Evolutionary conservation across 208 protist genomes (phyloP), one percentile per base, ranked within the genome.

Genomic region (Phytomonas francai): DNA sequence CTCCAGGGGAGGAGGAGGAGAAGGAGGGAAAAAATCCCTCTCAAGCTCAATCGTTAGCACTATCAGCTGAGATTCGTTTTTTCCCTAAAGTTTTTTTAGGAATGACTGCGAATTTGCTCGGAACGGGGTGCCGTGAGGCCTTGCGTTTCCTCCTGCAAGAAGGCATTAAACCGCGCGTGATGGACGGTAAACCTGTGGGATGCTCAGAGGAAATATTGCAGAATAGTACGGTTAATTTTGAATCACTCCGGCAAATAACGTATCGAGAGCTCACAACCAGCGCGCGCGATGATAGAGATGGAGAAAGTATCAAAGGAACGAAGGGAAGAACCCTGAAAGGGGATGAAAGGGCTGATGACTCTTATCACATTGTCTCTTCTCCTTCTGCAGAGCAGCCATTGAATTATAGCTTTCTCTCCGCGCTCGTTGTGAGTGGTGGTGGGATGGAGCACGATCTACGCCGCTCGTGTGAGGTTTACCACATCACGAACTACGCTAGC

Each of bases 361-460:
- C 33, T 36, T 36, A 8, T 8, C 33, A 8, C 8, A 36, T 36
- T 3, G 33, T 11, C 33, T 36, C 33, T 36, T 36, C 33, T 36
- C 8, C 8, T 36, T 36, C 33, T 3, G 33, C 33, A 36, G 33
- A 36, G 33, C 33, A 36, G 33, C 33, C 33, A 8, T 36, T 36
- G 33, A 36, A 36, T 36, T 36, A 36, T 36, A 80, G 76, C 61
- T 88, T 89, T 66, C 63, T 88, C 64, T 69, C 76, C 59, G 74
- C 75, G 7, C 22, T 96, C 12, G 90, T 97, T 25, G 74, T 92
- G 56, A 88, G 85, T 65, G 92, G 90, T 19, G 92, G 92, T 30
- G 92, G 83, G 11, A 81, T 94, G 59, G 92, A 97, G 76, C 86
- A 93, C 65, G 92, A 97, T 62, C 74, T 97, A 61, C 83, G 88